Evolutionary conservation across 495 filamentous ascomycete genomes (phyloP).

Genomic region (Podospora australis): DNA sequence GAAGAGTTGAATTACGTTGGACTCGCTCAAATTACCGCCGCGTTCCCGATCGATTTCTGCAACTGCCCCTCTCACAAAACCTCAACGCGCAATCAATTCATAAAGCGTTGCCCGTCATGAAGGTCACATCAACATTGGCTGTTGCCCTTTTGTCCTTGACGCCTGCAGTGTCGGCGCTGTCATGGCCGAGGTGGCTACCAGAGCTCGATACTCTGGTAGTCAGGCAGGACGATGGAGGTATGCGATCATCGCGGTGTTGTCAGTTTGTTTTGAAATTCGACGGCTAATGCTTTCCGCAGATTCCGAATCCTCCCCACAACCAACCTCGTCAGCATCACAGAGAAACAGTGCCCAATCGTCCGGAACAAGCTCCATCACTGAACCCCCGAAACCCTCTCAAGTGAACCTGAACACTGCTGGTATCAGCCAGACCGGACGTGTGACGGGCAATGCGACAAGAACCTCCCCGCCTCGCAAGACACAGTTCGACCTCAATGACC

Average conservation of each 20-base stretch:
- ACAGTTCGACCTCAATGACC: slow-evolving; percentile 52
- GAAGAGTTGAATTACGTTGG: neutral
- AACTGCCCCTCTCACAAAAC: neutral
- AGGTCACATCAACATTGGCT: slow-evolving; percentile 24
- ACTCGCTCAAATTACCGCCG: neutral
- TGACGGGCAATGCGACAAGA: slow-evolving; percentile 13
- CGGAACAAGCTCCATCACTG: neutral
- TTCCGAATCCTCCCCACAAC: slow-evolving; percentile 7
- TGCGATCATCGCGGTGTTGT: slow-evolving; percentile 2
- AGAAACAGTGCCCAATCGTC: too few relatives aligned
- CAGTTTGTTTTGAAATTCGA: neutral
- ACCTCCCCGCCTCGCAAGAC: slow-evolving; percentile 39
- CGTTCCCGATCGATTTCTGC: neutral
- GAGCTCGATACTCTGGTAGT: slow-evolving; percentile 33
- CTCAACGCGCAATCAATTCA: neutral
- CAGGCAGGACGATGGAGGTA: slow-evolving; percentile 29
- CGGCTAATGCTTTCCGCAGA: neutral
- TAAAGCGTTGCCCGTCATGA: slow-evolving; percentile 18
- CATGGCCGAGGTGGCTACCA: slow-evolving; percentile 33
- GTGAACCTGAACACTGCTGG: slow-evolving; percentile 33
- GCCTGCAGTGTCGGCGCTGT: slow-evolving; percentile 24
- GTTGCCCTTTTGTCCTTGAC: slow-evolving; percentile 31
- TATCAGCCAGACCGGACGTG: slow-evolving; percentile 5
- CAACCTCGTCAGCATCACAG: slow-evolving; percentile 14
- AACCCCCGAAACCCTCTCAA: neutral